Conservation (phyloP, 23 red algal genomes). For the Gracilaria domingensis region DNA sequence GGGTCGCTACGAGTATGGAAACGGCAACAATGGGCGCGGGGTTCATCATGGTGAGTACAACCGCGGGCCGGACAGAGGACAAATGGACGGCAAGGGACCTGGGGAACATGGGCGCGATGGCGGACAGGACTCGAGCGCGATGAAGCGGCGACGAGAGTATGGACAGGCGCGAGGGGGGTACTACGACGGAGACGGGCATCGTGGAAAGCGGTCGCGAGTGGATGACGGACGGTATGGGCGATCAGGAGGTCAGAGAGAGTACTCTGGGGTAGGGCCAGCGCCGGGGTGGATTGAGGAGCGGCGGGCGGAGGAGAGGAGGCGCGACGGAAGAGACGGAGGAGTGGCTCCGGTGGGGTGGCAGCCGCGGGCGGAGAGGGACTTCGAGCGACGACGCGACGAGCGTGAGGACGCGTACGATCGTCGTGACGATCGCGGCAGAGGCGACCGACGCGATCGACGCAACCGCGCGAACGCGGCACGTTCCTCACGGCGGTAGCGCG, state of each 20-base stretch:
- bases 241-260: slow-evolving; percentile 9
- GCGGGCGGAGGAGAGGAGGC: neutral
- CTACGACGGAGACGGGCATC: slow-evolving; percentile 17
- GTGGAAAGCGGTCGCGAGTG: neutral
- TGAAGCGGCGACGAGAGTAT: slow-evolving; percentile 12
- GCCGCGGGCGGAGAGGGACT: neutral
- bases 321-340: neutral
- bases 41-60: neutral
- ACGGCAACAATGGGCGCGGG: slow-evolving; percentile 1
- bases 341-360: neutral
- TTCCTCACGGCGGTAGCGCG: neutral
- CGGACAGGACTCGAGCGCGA: neutral
- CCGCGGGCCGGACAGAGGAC: neutral
- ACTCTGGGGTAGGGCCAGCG: neutral
- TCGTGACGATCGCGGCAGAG: neutral
- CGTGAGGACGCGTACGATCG: slow-evolving; percentile 2
- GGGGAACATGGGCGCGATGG: neutral
- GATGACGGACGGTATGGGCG: slow-evolving; percentile 19
- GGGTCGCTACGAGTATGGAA: slow-evolving; percentile 14
- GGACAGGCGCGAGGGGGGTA: neutral
- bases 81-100: neutral
- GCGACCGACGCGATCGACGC: slow-evolving; percentile 3
- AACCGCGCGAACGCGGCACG: neutral
- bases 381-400: neutral
- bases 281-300: slow-evolving; percentile 21